Conservation (phyloP, 2,329 filamentous ascomycete genomes). For the Hymenoscyphus scutula region DNA sequence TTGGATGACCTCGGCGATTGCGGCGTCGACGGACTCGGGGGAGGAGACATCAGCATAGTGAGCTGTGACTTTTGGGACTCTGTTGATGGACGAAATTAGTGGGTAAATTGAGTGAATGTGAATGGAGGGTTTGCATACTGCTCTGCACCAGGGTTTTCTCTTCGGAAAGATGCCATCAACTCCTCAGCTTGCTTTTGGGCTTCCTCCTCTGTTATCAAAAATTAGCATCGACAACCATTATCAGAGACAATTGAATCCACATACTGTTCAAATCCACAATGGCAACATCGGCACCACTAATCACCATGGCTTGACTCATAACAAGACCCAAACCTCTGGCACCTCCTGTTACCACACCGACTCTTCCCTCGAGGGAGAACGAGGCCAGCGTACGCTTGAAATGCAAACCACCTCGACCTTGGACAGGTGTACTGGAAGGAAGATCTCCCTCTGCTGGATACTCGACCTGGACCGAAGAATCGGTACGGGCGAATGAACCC, state of each 20-base stretch:
- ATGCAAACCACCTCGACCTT: conserved; percentile 75
- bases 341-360: conserved; percentile 85
- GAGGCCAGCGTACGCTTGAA: conserved; percentile 80
- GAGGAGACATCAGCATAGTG: conserved; percentile 87
- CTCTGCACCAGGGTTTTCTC: conserved; percentile 73
- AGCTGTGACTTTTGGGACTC: conserved; percentile 78
- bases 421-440: conserved; percentile 67
- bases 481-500: conserved; percentile 67
- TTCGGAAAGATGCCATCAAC: conserved; percentile 72
- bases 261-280: conserved; percentile 91
- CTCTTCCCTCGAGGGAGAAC: conserved; percentile 82
- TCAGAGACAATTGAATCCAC: conserved; percentile 35
- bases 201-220: conserved; percentile 64
- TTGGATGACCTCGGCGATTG: conserved; percentile 66
- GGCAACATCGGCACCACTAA: conserved; percentile 83
- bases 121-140: conserved; percentile 49
- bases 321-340: conserved; percentile 85
- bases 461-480: conserved; percentile 73
- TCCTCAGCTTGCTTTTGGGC: conserved; percentile 72
- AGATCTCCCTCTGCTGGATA: conserved; percentile 74
- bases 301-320: conserved; percentile 88
- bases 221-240: conserved; percentile 19
- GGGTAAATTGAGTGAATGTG: neutral
- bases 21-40: conserved; percentile 71
- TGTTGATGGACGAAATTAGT: conserved; percentile 36